Percentiles rank a stretch among this genome's conserved stretches.
Evolutionary conservation across 2,329 filamentous ascomycete species (phyloP).

Genomic region (Mycosphaerelloides madeirae): DNA sequence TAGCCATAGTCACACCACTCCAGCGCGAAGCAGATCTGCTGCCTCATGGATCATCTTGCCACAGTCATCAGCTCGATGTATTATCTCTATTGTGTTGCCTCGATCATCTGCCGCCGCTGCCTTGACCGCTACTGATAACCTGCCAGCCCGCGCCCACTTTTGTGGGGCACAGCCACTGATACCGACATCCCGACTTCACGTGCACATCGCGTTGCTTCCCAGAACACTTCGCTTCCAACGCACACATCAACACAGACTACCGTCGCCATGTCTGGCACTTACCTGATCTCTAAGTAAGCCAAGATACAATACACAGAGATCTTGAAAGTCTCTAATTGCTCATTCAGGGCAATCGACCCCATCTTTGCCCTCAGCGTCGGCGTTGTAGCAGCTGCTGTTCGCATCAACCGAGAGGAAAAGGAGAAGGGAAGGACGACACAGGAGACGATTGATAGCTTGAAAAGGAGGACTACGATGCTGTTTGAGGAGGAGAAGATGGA

Average conservation of each 20-base stretch:
- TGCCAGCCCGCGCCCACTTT: no score
- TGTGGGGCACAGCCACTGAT: no score
- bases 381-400: conserved; percentile 38
- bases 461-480: conserved; percentile 40
- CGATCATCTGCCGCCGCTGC: no score
- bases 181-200: no score
- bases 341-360: conserved; percentile 42
- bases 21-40: no score
- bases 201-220: no score
- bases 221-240: no score
- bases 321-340: neutral
- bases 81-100: no score
- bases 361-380: conserved; percentile 48
- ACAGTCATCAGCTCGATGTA: no score
- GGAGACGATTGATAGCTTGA: conserved; percentile 38
- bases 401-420: conserved; percentile 45
- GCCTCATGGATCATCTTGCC: no score
- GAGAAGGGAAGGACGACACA: conserved; percentile 39
- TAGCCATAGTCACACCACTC: no score
- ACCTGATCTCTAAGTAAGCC: conserved; percentile 9
- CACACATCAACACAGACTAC: neutral
- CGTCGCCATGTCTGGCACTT: conserved; percentile 4
- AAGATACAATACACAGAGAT: neutral
- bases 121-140: no score
- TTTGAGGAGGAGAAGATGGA: conserved; percentile 13